Base-by-base conservation (phyloP, 176 grass and related monocot genomes). In the Alopecurus myosuroides region DNA sequence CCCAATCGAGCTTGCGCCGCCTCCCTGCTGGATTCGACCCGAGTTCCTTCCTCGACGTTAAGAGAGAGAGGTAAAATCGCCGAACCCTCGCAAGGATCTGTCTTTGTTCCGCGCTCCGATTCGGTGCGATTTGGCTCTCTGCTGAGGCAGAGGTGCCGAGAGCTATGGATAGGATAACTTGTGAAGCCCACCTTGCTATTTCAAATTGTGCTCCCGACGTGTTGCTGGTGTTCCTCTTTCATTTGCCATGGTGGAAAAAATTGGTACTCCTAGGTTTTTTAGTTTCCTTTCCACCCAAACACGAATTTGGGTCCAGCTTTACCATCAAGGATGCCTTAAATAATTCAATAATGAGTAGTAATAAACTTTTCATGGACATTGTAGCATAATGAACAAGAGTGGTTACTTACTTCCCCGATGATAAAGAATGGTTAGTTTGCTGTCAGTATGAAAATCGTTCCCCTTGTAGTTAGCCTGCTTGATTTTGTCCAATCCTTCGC, bases 61-160 rank as follows among this genome's bases (percentile, higher is more conserved):
- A 5, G 65, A 9, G 49, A 48, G 22, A 48, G 17, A 83, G 80
- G 86, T 88, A 78, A 77, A 18, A 29, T 13, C 29, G 6, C 85
- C 68, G 68, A 63, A 63, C 11, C 77, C 68, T 39, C 36, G 37
- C 66, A 37, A 14, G 30, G 80, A 78, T 71, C 86, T 74, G 71
- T 22, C 71, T 25, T 34, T 63, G 17, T 79, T 46, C 77, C 40
- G 17, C 18, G 0, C 57, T 48, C 77, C 58, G 17, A 48, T 57
- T 82, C 41, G n/a, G 33, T 11, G 40, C 25, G 77, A 45, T 81
- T 74, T 20, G 20, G 48, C 48, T 70, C 71, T 11, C 5, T 80
- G 60, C 77, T 14, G 20, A 46, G 55, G 78, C 26, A 6, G 26
- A 12, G 53, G 56, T 22, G 37, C 77, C 58, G 18, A 26, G 18